Conservation (phyloP, 2,329 filamentous ascomycete genomes). For the Monosporascus sp. region DNA sequence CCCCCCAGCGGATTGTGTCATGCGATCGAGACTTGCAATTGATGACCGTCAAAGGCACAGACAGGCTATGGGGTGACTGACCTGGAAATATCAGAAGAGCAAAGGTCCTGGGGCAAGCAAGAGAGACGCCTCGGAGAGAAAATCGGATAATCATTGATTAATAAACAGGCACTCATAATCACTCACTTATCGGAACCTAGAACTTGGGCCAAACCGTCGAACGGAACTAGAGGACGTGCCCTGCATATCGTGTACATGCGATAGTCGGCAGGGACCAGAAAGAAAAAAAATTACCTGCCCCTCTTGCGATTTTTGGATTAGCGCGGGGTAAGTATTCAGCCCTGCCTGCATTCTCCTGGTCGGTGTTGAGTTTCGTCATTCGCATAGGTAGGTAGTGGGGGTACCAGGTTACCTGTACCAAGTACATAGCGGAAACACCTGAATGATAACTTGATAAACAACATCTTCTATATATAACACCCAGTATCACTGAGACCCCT, state of each 20-base stretch:
- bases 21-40: not conserved
- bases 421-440: not conserved
- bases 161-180: not conserved
- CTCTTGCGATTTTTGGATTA: slow-evolving; percentile 25
- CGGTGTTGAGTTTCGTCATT: not conserved
- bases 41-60: not conserved
- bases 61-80: not conserved
- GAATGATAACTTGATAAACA: no score
- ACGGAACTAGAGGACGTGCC: not conserved
- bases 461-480: no score
- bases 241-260: no score
- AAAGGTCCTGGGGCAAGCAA: not conserved
- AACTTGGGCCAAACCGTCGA: not conserved
- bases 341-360: not conserved
- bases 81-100: not conserved
- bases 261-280: not conserved
- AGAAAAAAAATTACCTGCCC: slow-evolving; percentile 20
- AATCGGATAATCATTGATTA: not conserved
- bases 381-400: not conserved
- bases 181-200: not conserved
- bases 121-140: not conserved
- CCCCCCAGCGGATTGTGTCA: slow-evolving; percentile 2
- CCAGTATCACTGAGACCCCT: no score
- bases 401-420: not conserved
- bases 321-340: slow-evolving; percentile 3